Base-by-base conservation (phyloP, 2,329 filamentous ascomycete species). In the Kalaharituber pfeilii region DNA sequence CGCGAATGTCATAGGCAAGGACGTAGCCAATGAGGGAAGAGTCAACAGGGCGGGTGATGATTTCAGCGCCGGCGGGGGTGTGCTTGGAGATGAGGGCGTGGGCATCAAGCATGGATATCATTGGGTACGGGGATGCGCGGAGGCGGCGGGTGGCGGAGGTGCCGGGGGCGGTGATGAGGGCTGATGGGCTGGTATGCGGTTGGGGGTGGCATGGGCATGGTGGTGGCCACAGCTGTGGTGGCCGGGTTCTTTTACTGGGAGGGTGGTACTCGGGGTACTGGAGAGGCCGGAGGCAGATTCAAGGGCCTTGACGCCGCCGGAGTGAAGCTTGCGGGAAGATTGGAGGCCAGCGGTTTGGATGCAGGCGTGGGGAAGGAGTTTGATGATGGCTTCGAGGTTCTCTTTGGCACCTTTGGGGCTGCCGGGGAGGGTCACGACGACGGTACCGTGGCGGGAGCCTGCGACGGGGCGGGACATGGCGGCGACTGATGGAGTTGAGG, bases 381-480 rank as follows among this genome's bases (percentile, higher is more conserved):
- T 93, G 58, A 98, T 72, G 5, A 98, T 74, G 1, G 88, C 81
- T 65, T 91, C 80, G 0, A 98, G 75, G 65, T 96, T 98, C 71
- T 98, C 91, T 64, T 80, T 85, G 7, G 91, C 91, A 1, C 88
- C 91, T 67, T 96, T 96, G 0, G 91, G 91, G 0, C 89, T 96
- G 1, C 91, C 91, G 0, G 91, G 91, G 2, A 98, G 72, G 0
- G 91, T 98, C 58, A 95, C 70, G 25, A 98, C 83, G 52, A 98
- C 69, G 0, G 86, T 82, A 57, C 79, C 80, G 58, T 89, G 81
- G 28, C 91, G 76, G 2, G 94, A 80, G 2, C 91, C 91, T 22
- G 91, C 91, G 11, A 93, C 84, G 3, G 91, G 91, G 47, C 91
- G 79, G 51, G 91, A 85, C 91, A 98, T 98, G 72, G 94, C 82